Conservation (phyloP, 768 basidiomycete genomes). For the Lyophyllum shimeji region DNA sequence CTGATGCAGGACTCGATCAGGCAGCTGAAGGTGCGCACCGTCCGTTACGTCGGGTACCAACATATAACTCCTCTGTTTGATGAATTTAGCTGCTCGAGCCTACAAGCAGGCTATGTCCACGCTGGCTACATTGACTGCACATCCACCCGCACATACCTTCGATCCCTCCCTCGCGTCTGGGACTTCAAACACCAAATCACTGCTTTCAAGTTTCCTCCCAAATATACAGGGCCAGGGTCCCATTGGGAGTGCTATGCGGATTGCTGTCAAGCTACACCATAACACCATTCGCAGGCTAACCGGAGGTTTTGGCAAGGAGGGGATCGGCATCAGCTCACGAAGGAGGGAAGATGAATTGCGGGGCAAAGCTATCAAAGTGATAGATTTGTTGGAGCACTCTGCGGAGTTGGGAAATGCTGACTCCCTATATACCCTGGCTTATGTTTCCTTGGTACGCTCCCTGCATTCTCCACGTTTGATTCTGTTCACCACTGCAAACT, state of each 20-base stretch:
- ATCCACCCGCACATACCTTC: constrained; percentile 54
- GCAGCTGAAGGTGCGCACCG: constrained; percentile 48
- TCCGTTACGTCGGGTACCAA: not conserved
- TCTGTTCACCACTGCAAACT: not conserved
- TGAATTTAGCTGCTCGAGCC: constrained; percentile 58
- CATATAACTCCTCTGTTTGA: constrained; percentile 7
- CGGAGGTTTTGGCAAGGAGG: constrained; percentile 39
- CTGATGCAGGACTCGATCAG: constrained; percentile 39
- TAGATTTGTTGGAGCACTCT: constrained; percentile 80
- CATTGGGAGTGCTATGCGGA: constrained; percentile 66
- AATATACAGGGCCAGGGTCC: constrained; percentile 78
- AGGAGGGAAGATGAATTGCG: constrained; percentile 66
- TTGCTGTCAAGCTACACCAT: constrained; percentile 63
- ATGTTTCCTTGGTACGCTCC: constrained; percentile 62
- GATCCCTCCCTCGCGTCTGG: constrained; percentile 50
- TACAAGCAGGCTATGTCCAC: constrained; percentile 76
- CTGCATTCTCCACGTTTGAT: not conserved
- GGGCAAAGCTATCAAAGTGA: constrained; percentile 75
- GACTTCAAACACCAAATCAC: constrained; percentile 42
- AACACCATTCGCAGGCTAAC: constrained; percentile 47
- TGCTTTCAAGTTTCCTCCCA: constrained; percentile 67
- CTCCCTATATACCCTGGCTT: constrained; percentile 66
- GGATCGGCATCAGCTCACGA: constrained; percentile 39
- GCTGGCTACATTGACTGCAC: constrained; percentile 61
- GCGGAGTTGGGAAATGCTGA: constrained; percentile 76